Base-by-base conservation (phyloP, 768 basidiomycete genomes). In the button mushroom (Agaricus bisporus) region DNA sequence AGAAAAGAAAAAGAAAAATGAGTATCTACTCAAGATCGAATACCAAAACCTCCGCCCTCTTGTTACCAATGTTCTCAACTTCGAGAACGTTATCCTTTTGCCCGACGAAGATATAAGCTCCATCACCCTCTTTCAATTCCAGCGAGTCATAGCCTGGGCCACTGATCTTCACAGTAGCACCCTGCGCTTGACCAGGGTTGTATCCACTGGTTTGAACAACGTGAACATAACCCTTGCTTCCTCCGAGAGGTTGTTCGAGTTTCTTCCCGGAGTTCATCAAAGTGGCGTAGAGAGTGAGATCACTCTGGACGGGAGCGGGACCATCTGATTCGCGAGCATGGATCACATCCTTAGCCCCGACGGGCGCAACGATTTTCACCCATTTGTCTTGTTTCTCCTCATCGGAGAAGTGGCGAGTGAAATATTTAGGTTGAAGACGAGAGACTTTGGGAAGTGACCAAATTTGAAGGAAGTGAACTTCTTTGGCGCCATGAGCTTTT, bases 201-300 rank as follows among this genome's bases (percentile, higher is more conserved):
- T 89, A 95, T 2, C 92, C 93, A 25, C 83, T 84, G 5, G 78
- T 87, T 72, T 95, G 93, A 47, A 93, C 76, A 44, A 93, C 78
- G 59, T 98, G 95, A 18, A 95, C 68, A 64, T 95, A 95, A 2
- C 80, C 86, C 62, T 89, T 88, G 61, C 63, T 70, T 2, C 71
- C 73, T 26, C 67, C 66, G 41, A 93, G 71, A 8, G 63, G 68
- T 62, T 85, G 79, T 54, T 73, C 66, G 49, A 93, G 61, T 10
- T 73, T 76, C 51, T 73, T 72, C 2, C 76, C 77, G 0, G 78
- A 72, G 0, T 80, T 74, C n/a, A 95, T 70, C 37, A 97, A 64
- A 0, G 89, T 81, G 4, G 93, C 88, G 61, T 82, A 90, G 63
- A 94, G 73, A 26, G 82, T 74, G 44, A 95, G 61, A 1, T 77